Conservation (phyloP, 2,329 filamentous ascomycete genomes). For the Mycosphaerella sp. region DNA sequence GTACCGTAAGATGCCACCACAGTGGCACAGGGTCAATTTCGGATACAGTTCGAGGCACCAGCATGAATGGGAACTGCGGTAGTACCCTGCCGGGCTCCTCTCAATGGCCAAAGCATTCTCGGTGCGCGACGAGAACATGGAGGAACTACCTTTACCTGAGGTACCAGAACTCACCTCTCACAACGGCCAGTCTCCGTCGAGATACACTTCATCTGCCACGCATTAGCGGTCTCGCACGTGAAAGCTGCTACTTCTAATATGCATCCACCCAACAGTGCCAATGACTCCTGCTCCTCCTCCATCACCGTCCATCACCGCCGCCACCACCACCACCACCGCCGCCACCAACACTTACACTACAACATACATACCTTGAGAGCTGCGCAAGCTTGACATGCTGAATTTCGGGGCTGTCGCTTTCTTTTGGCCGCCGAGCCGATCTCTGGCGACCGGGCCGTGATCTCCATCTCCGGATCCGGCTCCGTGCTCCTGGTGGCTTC, state of each 20-base stretch:
- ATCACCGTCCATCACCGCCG: too few species aligned
- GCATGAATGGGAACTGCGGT: background rate
- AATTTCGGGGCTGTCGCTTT: slow-evolving; percentile 28
- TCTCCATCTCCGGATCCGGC: too few species aligned
- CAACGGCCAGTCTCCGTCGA: slow-evolving; percentile 19
- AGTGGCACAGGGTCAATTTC: background rate
- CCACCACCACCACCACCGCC: too few species aligned
- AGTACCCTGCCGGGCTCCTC: background rate
- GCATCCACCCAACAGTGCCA: too few species aligned
- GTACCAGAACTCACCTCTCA: slow-evolving; percentile 22
- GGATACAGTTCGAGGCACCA: slow-evolving; percentile 1
- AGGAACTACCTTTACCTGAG: too few species aligned
- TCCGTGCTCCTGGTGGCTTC: background rate
- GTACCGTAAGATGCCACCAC: background rate
- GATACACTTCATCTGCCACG: slow-evolving; percentile 16
- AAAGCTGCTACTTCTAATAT: too few species aligned
- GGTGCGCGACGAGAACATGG: slow-evolving; percentile 1
- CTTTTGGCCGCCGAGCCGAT: slow-evolving; percentile 16
- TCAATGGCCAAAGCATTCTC: slow-evolving; percentile 9
- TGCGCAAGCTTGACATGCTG: slow-evolving; percentile 27
- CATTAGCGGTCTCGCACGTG: background rate
- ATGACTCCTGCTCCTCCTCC: too few species aligned
- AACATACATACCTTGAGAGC: slow-evolving; percentile 27
- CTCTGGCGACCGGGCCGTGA: slow-evolving; percentile 1
- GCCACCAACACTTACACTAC: too few species aligned